A percentile compares a stretch with the other conserved stretches of the same genome.
Conservation (phyloP, 2,329 filamentous ascomycete genomes). For the Colletotrichum tanaceti region DNA sequence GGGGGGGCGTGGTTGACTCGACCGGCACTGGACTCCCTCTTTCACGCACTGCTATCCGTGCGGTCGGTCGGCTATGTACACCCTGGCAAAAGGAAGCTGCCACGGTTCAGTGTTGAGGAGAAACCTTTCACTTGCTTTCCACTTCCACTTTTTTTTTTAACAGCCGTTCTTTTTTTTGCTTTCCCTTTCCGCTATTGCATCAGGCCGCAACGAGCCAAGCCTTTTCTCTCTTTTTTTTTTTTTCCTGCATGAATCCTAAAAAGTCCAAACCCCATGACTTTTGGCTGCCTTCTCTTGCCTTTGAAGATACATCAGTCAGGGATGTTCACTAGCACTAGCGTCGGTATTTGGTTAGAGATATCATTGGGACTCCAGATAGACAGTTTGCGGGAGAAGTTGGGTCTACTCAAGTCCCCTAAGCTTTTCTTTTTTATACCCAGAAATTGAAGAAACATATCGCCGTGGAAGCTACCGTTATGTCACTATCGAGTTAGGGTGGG, state of each 20-base stretch:
- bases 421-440: neutral
- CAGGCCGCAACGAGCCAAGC: conserved; percentile 20
- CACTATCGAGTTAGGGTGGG: neutral
- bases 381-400: neutral
- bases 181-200: conserved; percentile 1
- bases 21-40: conserved; percentile 1
- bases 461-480: too few relatives aligned
- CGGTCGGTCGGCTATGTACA: neutral
- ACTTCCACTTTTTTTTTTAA: neutral
- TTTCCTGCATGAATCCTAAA: neutral
- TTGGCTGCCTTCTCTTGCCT: neutral
- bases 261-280: conserved; percentile 12
- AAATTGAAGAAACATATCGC: too few relatives aligned
- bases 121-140: neutral
- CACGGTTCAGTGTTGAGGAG: neutral
- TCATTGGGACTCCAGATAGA: neutral
- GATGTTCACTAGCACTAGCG: conserved; percentile 5
- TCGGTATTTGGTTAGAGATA: neutral
- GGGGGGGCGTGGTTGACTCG: conserved; percentile 14
- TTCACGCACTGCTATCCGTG: conserved; percentile 26
- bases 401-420: neutral
- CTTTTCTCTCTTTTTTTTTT: neutral
- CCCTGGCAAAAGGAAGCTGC: conserved; percentile 7
- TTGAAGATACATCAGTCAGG: neutral
- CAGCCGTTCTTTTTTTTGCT: neutral